Conservation (phyloP, 1,139 yeast species). For the Diutina mesorugosa region DNA sequence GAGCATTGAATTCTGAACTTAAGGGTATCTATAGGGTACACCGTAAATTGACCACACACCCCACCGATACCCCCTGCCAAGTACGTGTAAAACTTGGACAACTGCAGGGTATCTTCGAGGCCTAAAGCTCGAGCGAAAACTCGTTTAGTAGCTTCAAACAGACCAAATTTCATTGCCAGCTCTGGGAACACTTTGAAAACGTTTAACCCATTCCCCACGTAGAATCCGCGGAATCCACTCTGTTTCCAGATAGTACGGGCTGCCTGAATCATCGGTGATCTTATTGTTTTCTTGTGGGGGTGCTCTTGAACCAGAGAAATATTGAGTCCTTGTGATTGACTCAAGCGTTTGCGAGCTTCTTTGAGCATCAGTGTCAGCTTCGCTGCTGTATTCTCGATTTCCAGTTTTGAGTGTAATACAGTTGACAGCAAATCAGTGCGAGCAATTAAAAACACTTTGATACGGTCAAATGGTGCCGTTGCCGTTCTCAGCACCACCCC, state of each 20-base stretch:
- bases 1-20: constrained; percentile 80
- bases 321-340: constrained; percentile 10
- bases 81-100: constrained; percentile 72
- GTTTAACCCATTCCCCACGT: constrained; percentile 90
- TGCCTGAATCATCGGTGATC: constrained; percentile 70
- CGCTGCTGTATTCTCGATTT: constrained; percentile 20
- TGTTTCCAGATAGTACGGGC: constrained; percentile 72
- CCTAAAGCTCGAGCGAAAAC: constrained; percentile 71
- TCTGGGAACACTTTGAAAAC: constrained; percentile 94
- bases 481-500: constrained; percentile 96
- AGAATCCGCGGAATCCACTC: constrained; percentile 80
- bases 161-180: constrained; percentile 93
- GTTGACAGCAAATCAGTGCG: constrained; percentile 73
- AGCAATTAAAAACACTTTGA: constrained; percentile 87
- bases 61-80: constrained; percentile 96
- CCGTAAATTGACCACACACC: constrained; percentile 80
- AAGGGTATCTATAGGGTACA: constrained; percentile 92
- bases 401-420: constrained; percentile 42
- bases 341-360: constrained; percentile 19
- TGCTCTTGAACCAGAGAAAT: constrained; percentile 7
- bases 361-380: constrained; percentile 11
- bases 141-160: constrained; percentile 80
- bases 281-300: constrained; percentile 24
- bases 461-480: constrained; percentile 93
- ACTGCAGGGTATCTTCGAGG: constrained; percentile 52